These are phyloP conservation scores for Sarcodon aspratus DNA, from an alignment of 768 basidiomycete species.

Conservation along the genomic window DNA sequence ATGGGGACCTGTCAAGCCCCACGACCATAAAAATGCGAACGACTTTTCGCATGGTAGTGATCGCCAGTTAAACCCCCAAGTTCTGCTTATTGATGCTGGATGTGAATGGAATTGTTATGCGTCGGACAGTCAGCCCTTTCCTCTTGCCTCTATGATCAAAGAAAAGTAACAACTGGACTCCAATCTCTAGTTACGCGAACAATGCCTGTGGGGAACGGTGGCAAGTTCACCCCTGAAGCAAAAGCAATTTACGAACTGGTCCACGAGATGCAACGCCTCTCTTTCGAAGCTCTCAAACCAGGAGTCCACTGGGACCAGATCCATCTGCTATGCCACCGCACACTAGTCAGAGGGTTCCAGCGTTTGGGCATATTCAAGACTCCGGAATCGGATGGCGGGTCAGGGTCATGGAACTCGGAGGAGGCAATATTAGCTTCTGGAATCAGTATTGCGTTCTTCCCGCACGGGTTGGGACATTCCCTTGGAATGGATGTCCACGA, in stretches of 20 bases:
- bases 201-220: conserved; percentile 90
- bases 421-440: conserved; percentile 69
- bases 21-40: conserved; percentile 43
- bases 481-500: conserved; percentile 94
- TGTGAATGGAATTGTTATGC: conserved; percentile 78
- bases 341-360: conserved; percentile 76
- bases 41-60: conserved; percentile 29
- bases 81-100: conserved; percentile 88
- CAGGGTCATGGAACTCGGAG: conserved; percentile 48
- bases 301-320: conserved; percentile 87
- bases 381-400: conserved; percentile 28
- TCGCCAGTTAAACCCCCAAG: conserved; percentile 45
- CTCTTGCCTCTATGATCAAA: neutral
- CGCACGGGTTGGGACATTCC: conserved; percentile 87
- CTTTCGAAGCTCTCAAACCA: conserved; percentile 59
- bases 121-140: conserved; percentile 37
- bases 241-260: conserved; percentile 81
- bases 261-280: conserved; percentile 79
- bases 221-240: conserved; percentile 76
- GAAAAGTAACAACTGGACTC: conserved; percentile 16
- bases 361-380: conserved; percentile 75
- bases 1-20: conserved; percentile 60
- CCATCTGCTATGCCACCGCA: conserved; percentile 74
- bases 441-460: conserved; percentile 80
- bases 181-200: conserved; percentile 44